phyloP scores from a whole-genome alignment of 371 early-diverging fungal species.

The Sporodiniella umbellata region DNA sequence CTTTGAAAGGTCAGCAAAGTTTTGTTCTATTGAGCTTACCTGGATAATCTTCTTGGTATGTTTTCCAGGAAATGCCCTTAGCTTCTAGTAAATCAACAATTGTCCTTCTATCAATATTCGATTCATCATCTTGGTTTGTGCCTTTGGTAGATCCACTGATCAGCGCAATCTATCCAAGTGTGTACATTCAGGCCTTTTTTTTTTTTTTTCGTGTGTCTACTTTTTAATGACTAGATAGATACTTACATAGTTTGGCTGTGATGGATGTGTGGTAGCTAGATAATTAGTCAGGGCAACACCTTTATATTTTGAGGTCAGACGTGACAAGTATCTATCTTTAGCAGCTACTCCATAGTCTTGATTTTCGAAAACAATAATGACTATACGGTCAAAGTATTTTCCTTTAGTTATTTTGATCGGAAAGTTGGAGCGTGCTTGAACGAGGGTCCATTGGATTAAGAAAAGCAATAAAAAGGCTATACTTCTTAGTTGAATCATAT shows the following conservation, averaged over 20 bases:
- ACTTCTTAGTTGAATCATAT: neutral
- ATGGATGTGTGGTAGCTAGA: constrained; percentile 36
- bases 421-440: neutral
- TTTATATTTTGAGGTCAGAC: constrained; percentile 16
- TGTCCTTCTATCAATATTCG: constrained; percentile 32
- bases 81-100: constrained; percentile 65
- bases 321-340: constrained; percentile 31
- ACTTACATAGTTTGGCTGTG: constrained; percentile 43
- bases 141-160: constrained; percentile 47
- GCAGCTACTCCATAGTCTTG: constrained; percentile 35
- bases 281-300: constrained; percentile 36
- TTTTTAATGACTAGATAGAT: neutral
- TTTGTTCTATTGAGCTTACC: constrained; percentile 50
- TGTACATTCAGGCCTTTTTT: neutral
- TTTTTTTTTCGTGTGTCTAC: too few species aligned
- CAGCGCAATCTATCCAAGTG: constrained; percentile 25
- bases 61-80: constrained; percentile 61
- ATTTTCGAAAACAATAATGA: constrained; percentile 53
- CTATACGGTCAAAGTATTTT: constrained; percentile 41
- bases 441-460: neutral
- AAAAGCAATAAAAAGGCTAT: neutral
- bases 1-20: too few species aligned
- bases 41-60: constrained; percentile 63
- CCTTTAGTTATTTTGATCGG: constrained; percentile 8
- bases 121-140: constrained; percentile 37